phyloP scores from a whole-genome alignment of 257 asterid genomes.

The Penstemon barbatus region DNA sequence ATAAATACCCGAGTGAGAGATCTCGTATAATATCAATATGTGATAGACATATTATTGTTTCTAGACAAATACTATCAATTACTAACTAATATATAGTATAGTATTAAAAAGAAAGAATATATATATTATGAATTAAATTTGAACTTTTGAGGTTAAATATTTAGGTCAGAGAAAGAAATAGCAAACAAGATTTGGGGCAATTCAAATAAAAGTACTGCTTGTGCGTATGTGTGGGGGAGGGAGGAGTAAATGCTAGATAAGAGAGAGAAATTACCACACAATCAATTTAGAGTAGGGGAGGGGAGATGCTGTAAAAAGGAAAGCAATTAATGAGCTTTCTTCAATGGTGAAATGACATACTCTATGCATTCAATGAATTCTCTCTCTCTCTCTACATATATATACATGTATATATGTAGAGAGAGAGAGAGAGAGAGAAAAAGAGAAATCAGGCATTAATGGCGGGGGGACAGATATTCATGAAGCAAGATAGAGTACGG shows the following conservation, averaged over 20 bases:
- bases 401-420: background rate
- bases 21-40: too few relatives aligned
- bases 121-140: background rate
- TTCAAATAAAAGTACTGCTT: conserved; percentile 18
- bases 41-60: too few relatives aligned
- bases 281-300: conserved; percentile 28
- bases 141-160: conserved; percentile 32
- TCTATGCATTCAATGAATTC: conserved; percentile 36
- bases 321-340: conserved; percentile 45
- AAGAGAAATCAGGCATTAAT: conserved; percentile 9
- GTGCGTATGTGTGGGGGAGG: conserved; percentile 7
- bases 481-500: conserved; percentile 38
- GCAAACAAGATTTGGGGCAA: conserved; percentile 27
- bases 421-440: conserved; percentile 27
- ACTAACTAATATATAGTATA: background rate
- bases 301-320: conserved; percentile 32
- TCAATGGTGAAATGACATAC: conserved; percentile 50
- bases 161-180: conserved; percentile 26
- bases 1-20: background rate
- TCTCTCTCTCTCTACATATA: background rate
- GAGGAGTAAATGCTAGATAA: conserved; percentile 37
- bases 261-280: conserved; percentile 24
- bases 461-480: conserved; percentile 39
- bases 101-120: background rate
- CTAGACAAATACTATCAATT: too few relatives aligned